Base-by-base conservation (phyloP, 2,329 filamentous ascomycete species). In the Canariomyces notabilis region DNA sequence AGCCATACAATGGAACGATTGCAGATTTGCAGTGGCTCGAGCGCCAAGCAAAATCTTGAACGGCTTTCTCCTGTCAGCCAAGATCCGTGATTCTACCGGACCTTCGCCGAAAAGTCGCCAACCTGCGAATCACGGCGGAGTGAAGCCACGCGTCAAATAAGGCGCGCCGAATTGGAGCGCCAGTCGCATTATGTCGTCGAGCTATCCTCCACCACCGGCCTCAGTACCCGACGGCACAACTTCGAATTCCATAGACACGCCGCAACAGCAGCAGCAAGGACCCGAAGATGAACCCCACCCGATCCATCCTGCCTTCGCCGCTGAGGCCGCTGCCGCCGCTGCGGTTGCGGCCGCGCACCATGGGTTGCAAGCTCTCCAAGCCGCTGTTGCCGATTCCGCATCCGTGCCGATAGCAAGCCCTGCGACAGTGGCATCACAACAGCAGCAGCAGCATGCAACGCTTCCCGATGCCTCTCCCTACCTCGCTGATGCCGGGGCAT, bases 321-420 rank as follows among this genome's bases (percentile, higher is more conserved):
- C 44, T 16, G 41, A 44, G 6, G 50, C 50, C 14, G 44, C 44
- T 16, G 51, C 46, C n/a, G 55, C 51, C 11, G 47, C 45, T 18
- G 48, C 46, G 2, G 48, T 45, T 19, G 50, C 48, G 4, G 40
- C 50, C 11, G 52, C 54, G 14, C 53, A 60, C 16, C 59, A 61
- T 50, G 53, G 52, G 22, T 47, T 60, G 14, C 55, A 57, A 35
- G 57, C 54, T 3, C 54, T 61, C 33, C 56, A 59, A 38, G 55
- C 57, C 20, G 57, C 56, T 15, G 49, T 56, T 20, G 47, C 46
- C 8, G 48, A 36, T 4, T 48, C 55, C n/a, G 37, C 41, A 3
- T 37, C 49, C 3, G 40, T 29, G 4, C 16, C 48, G 4, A 20
- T 45, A 7, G 16, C 44, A 11, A 46, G 37, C 15, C 37, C 53